Evolutionary conservation across 116 monocot genomes (phyloP).

Genomic region (Phalaenopsis hybrid): DNA sequence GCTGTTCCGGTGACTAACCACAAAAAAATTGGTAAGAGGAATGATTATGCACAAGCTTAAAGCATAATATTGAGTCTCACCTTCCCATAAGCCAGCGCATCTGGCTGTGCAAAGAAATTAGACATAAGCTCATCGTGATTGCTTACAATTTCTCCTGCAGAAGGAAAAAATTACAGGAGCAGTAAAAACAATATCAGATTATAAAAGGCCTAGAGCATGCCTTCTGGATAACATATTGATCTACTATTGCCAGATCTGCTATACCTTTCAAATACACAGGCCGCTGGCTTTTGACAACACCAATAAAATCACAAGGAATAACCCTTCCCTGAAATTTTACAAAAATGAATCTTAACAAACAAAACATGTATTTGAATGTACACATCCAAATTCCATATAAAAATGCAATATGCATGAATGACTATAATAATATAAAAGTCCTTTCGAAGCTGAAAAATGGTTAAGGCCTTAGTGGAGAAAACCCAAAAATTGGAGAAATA

Average conservation of each 20-base stretch:
- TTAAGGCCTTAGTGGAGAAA: background rate
- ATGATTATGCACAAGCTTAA: background rate
- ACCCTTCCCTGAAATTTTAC: constrained; percentile 68
- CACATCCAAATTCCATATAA: background rate
- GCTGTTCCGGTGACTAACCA: constrained; percentile 63
- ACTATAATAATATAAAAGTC: background rate
- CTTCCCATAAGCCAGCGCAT: constrained; percentile 99
- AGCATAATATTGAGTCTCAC: constrained; percentile 21
- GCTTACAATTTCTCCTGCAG: constrained; percentile 72
- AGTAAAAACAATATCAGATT: background rate
- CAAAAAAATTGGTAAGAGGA: background rate
- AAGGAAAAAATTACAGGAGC: background rate
- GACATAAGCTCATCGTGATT: constrained; percentile 99
- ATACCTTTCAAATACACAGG: constrained; percentile 86
- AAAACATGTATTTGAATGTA: background rate
- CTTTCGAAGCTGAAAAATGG: no score
- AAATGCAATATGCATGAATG: background rate
- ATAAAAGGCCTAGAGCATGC: background rate
- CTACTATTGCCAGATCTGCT: background rate
- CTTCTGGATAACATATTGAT: background rate
- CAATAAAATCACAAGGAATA: constrained; percentile 98
- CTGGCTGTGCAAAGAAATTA: constrained; percentile 98
- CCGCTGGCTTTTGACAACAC: constrained; percentile 71
- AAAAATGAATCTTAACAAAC: background rate
- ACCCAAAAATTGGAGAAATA: no score